These are phyloP conservation scores for Pseudogymnoascus sp. DNA, from an alignment of 2,329 filamentous ascomycete species.

Conservation along the genomic window DNA sequence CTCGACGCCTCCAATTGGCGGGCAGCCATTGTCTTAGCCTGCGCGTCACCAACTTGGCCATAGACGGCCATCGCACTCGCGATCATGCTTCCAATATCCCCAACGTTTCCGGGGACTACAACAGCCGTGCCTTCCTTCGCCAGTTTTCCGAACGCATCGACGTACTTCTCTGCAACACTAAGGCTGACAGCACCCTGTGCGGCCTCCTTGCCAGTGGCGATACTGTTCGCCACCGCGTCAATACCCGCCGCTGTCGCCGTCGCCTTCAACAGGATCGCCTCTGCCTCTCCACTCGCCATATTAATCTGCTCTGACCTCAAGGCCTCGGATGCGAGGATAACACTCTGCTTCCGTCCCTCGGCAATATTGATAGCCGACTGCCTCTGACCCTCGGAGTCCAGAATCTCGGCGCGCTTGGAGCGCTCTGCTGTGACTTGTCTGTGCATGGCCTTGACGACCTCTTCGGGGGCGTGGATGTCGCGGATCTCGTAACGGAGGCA, in stretches of 20 bases:
- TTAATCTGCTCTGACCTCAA: constrained; percentile 89
- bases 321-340: constrained; percentile 93
- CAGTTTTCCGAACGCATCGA: constrained; percentile 86
- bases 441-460: constrained; percentile 96
- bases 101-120: constrained; percentile 93
- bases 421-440: constrained; percentile 95
- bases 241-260: constrained; percentile 82
- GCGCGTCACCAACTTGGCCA: constrained; percentile 80
- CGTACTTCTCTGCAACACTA: constrained; percentile 93
- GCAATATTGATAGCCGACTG: constrained; percentile 99
- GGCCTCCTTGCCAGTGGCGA: constrained; percentile 63
- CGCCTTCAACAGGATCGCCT: constrained; percentile 84
- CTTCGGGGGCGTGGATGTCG: constrained; percentile 91
- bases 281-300: constrained; percentile 82
- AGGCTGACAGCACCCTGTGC: constrained; percentile 82
- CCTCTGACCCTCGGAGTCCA: constrained; percentile 93
- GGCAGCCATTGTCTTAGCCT: constrained; percentile 61
- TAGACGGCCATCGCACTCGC: constrained; percentile 93
- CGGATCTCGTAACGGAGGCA: constrained; percentile 97
- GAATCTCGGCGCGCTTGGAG: constrained; percentile 93
- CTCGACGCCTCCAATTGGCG: constrained; percentile 40
- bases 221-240: constrained; percentile 72
- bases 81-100: constrained; percentile 95
- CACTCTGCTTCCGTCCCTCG: constrained; percentile 93
- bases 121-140: constrained; percentile 94